These are phyloP conservation scores for Pythium vanterpoolii DNA, from an alignment of 352 stramenopile genomes.

Conservation along the genomic window DNA sequence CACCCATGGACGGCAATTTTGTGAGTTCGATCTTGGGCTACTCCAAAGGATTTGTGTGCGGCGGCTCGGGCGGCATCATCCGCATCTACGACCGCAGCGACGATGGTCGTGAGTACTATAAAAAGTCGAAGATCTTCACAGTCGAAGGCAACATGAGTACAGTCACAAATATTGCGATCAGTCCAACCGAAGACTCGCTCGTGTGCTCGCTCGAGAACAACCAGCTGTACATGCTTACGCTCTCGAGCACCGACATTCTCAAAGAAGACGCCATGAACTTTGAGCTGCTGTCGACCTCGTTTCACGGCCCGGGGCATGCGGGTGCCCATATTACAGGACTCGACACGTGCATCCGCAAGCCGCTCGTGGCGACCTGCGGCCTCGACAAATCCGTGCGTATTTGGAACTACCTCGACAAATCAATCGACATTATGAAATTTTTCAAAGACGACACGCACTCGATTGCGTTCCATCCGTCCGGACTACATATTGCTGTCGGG, in stretches of 20 bases:
- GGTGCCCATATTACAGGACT: conserved; percentile 88
- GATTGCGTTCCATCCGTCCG: conserved; percentile 90
- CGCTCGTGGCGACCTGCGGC: conserved; percentile 87
- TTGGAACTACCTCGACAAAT: conserved; percentile 94
- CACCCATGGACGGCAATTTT: conserved; percentile 73
- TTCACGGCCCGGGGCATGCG: conserved; percentile 71
- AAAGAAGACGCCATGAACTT: conserved; percentile 95
- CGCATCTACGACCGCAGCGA: conserved; percentile 86
- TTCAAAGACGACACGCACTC: conserved; percentile 90
- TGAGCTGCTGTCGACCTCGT: conserved; percentile 85
- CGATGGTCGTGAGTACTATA: conserved; percentile 87
- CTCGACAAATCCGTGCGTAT: conserved; percentile 90
- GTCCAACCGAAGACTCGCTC: conserved; percentile 86
- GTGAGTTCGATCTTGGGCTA: conserved; percentile 86
- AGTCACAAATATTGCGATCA: conserved; percentile 85
- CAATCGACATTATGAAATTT: conserved; percentile 87
- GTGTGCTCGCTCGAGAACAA: conserved; percentile 87
- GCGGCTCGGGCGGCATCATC: conserved; percentile 67
- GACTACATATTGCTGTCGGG: conserved; percentile 85
- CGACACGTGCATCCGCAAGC: conserved; percentile 92
- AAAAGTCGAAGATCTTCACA: conserved; percentile 86
- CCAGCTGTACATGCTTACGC: conserved; percentile 88
- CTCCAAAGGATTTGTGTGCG: conserved; percentile 88
- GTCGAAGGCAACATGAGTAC: conserved; percentile 81
- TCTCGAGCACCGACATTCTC: conserved; percentile 90